Base-by-base conservation (phyloP, 768 basidiomycete species). In the Panaeolus cyanescens region DNA sequence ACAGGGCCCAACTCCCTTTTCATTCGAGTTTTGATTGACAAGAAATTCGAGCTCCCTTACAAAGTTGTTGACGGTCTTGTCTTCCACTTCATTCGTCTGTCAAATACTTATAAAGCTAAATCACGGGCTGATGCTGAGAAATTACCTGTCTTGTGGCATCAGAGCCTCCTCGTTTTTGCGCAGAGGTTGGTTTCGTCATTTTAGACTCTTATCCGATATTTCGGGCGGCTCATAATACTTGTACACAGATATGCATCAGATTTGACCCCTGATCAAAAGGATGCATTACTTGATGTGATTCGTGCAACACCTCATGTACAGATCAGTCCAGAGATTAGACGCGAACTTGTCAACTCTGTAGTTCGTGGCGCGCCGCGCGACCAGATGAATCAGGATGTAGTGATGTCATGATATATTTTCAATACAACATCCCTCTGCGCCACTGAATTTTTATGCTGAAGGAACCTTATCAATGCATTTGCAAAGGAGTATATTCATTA, bases 81-180 rank as follows among this genome's bases (percentile, higher is more conserved):
- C 12, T 96, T 97, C 82, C 97, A 99, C 78, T 99, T 97, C 73
- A 95, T 99, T 68, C 90, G 95, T 25, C 87, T 99, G 40, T 95
- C 95, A 25, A 96, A 97, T 73, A 89, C 88, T 13, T 92, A 93
- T 77, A 93, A 90, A 75, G 87, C 86, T 45, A 86, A 82, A 59
- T 80, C 78, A 19, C 80, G 86, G 54, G 90, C 87, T 25, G 91
- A 93, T 54, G 77, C 86, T 1, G 88, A 91, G 53, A 88, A 89
- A 71, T 82, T 99, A 31, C 96, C 97, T n/a, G 97, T 99, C 12
- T 80, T 99, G 10, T 99, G 97, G 97, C 94, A 99, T 73, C 97
- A 99, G 75, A 93, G 92, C 72, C 80, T 99, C 58, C 83, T 99
- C 22, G 93, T 96, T 3, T 98, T 99, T 72, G 88, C 86, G 36